A percentile compares a stretch with the other conserved stretches of the same genome.
Evolutionary conservation across 148 eudicot genomes (phyloP).

Genomic region (Persicaria tinctoria): DNA sequence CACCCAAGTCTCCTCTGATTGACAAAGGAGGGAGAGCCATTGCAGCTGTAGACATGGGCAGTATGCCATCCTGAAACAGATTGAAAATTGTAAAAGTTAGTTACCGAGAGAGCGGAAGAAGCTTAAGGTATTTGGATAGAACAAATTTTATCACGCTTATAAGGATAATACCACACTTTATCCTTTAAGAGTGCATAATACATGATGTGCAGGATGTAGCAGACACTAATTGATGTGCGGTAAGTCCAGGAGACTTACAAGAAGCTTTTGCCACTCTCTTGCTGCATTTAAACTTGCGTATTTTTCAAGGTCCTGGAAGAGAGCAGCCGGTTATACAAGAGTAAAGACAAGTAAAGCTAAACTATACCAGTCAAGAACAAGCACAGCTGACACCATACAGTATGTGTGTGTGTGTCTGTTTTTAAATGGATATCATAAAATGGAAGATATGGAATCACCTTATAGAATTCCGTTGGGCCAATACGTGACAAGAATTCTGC

Average conservation of each 20-base stretch:
- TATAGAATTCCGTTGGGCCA: conserved; percentile 85
- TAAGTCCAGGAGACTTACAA: conserved; percentile 46
- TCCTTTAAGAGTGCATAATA: not conserved
- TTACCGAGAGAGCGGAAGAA: conserved; percentile 1
- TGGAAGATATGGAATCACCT: conserved; percentile 36
- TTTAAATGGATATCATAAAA: not conserved
- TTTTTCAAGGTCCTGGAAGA: conserved; percentile 67
- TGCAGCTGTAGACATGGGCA: conserved; percentile 88
- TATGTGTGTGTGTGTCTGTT: too few relatives aligned
- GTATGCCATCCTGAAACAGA: conserved; percentile 68
- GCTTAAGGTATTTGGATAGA: not conserved
- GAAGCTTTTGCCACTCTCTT: conserved; percentile 88
- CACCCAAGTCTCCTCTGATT: conserved; percentile 84
- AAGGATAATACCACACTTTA: not conserved
- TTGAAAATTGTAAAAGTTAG: not conserved
- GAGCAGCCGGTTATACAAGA: conserved; percentile 3
- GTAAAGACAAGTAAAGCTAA: not conserved
- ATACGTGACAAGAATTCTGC: conserved; percentile 87
- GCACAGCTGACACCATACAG: not conserved
- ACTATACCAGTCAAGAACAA: not conserved
- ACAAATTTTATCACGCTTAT: not conserved
- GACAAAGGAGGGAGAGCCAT: conserved; percentile 97
- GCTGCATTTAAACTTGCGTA: conserved; percentile 77
- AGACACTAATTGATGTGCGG: not conserved
- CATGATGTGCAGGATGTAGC: not conserved